Percentiles rank a stretch among this genome's conserved stretches.
These are phyloP conservation scores for Fusarium verticillioides DNA, from an alignment of 2,329 filamentous ascomycete species.

Conservation along the genomic window DNA sequence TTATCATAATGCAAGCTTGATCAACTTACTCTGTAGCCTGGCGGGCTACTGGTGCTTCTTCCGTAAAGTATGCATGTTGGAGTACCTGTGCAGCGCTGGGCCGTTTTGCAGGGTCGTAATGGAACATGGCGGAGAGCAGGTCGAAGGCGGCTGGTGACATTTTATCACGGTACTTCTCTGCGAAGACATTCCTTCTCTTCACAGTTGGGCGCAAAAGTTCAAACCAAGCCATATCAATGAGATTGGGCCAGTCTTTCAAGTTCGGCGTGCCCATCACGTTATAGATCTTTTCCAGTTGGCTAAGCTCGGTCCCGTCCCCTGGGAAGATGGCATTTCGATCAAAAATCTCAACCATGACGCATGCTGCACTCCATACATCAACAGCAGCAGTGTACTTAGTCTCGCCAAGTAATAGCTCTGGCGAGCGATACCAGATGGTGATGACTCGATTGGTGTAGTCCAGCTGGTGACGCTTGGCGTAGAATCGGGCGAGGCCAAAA, in stretches of 20 bases:
- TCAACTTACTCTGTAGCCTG: slow-evolving; percentile 83
- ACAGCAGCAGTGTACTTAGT: slow-evolving; percentile 91
- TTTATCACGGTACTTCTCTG: slow-evolving; percentile 81
- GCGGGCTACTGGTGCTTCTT: slow-evolving; percentile 79
- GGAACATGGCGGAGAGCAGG: slow-evolving; percentile 84
- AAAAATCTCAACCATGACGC: slow-evolving; percentile 96
- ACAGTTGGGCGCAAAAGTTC: slow-evolving; percentile 85
- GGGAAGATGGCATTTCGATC: slow-evolving; percentile 93
- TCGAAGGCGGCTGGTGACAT: slow-evolving; percentile 86
- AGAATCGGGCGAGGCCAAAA: slow-evolving; percentile 96
- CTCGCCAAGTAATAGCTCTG: slow-evolving; percentile 89
- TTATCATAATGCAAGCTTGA: background rate
- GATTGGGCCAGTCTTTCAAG: slow-evolving; percentile 83
- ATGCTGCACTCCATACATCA: slow-evolving; percentile 97
- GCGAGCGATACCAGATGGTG: slow-evolving; percentile 88
- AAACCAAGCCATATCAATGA: slow-evolving; percentile 97
- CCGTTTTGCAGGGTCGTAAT: slow-evolving; percentile 85
- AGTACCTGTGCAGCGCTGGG: slow-evolving; percentile 87
- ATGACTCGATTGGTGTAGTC: slow-evolving; percentile 99
- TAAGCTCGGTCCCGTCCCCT: slow-evolving; percentile 94
- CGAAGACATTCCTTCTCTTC: slow-evolving; percentile 78
- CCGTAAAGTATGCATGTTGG: slow-evolving; percentile 86
- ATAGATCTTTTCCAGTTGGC: slow-evolving; percentile 97
- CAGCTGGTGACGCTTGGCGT: slow-evolving; percentile 88
- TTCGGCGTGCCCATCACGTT: slow-evolving; percentile 89